phyloP scores from a whole-genome alignment of 176 grass and related monocot species.

The Triticum dicoccoides region DNA sequence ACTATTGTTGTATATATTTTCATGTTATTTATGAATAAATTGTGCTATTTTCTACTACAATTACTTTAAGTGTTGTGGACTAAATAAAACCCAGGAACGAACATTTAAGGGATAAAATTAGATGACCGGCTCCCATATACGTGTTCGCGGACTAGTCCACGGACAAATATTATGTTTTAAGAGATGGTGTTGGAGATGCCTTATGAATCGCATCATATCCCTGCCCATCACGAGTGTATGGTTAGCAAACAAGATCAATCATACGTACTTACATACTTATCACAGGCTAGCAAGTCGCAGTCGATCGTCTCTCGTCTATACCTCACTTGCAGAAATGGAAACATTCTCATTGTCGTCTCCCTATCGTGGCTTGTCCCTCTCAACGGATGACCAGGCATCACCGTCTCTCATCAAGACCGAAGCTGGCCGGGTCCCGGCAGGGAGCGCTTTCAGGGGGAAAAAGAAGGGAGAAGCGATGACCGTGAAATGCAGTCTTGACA shows the following conservation, averaged over 20 bases:
- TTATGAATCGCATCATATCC: not conserved
- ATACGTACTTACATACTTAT: not conserved
- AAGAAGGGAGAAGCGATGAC: not conserved
- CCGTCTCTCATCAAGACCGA: not conserved
- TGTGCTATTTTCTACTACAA: too few relatives aligned
- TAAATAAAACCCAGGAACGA: too few relatives aligned
- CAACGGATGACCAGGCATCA: not conserved
- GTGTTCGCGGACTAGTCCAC: too few relatives aligned
- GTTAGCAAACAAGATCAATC: not conserved
- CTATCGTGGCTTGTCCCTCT: constrained; percentile 8
- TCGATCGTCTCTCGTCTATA: not conserved
- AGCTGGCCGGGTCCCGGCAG: not conserved
- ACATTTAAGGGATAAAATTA: too few relatives aligned
- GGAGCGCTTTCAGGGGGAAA: not conserved
- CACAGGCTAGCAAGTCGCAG: not conserved
- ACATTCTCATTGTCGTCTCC: not conserved
- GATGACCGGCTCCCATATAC: too few relatives aligned
- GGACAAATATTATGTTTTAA: too few relatives aligned
- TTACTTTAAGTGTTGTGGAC: too few relatives aligned
- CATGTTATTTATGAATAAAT: too few relatives aligned
- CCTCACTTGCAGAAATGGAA: not conserved
- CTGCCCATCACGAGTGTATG: not conserved
- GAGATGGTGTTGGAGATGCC: too few relatives aligned
- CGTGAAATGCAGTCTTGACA: not conserved
- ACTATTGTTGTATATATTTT: too few relatives aligned